These are phyloP conservation scores for Lunasporangiospora selenospora DNA, from an alignment of 192 early-diverging fungal species.

Conservation along the genomic window DNA sequence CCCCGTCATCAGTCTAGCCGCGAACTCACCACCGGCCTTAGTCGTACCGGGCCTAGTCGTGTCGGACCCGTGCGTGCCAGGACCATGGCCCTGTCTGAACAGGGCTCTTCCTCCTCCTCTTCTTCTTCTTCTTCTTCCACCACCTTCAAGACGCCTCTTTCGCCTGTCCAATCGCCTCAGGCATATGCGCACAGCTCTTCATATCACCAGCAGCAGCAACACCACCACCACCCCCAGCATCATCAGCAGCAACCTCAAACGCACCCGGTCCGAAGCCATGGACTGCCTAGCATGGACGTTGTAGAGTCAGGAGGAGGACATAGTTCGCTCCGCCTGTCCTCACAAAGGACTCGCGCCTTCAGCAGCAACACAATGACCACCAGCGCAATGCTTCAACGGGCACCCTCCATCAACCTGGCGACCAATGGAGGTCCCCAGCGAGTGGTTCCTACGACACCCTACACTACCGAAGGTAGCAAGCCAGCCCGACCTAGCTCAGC, in stretches of 20 bases:
- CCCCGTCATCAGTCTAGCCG: conserved; percentile 21
- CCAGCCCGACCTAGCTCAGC: conserved; percentile 12
- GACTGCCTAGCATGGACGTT: conserved; percentile 23
- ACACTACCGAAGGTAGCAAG: conserved; percentile 7
- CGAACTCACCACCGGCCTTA: conserved; percentile 11
- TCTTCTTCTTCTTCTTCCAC: too few species aligned
- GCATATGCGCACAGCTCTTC: conserved; percentile 9
- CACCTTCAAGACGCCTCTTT: conserved; percentile 2
- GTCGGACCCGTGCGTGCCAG: conserved; percentile 37
- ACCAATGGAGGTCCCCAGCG: conserved; percentile 37
- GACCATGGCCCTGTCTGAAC: conserved; percentile 16
- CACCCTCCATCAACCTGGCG: conserved; percentile 32
- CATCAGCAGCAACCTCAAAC: neutral
- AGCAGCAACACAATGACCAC: conserved; percentile 8
- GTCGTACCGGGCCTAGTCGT: conserved; percentile 26
- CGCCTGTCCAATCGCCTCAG: conserved; percentile 2
- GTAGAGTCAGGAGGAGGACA: too few species aligned
- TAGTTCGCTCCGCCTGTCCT: conserved; percentile 4
- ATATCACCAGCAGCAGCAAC: conserved; percentile 1
- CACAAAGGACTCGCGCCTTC: conserved; percentile 24
- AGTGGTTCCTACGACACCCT: conserved; percentile 10
- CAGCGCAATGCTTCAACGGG: conserved; percentile 21
- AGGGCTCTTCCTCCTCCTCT: conserved; percentile 19
- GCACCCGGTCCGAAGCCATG: conserved; percentile 17
- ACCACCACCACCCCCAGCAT: neutral